phyloP scores from a whole-genome alignment of 2,329 filamentous ascomycete species.

The Trichophaea hybrida region DNA sequence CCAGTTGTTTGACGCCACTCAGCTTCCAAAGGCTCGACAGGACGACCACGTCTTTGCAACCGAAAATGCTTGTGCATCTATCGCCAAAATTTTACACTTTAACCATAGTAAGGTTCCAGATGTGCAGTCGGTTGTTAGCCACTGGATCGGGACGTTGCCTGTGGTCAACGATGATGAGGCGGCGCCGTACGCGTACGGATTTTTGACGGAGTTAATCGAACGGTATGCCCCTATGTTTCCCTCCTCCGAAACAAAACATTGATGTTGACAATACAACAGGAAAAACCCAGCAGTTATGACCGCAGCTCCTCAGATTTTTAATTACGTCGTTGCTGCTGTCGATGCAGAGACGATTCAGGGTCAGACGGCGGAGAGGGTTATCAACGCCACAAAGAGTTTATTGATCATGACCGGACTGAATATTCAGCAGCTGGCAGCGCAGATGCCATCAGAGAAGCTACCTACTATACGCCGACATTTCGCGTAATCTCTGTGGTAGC shows the following conservation, averaged over 20 bases:
- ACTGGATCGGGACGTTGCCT: slow-evolving; percentile 83
- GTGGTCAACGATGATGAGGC: slow-evolving; percentile 94
- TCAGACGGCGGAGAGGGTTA: slow-evolving; percentile 62
- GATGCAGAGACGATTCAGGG: slow-evolving; percentile 83
- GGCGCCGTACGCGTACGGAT: slow-evolving; percentile 87
- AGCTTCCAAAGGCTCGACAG: slow-evolving; percentile 63
- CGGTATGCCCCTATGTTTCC: slow-evolving; percentile 51
- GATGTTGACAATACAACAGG: slow-evolving; percentile 37
- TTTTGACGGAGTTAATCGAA: slow-evolving; percentile 79
- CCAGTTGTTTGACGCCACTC: slow-evolving; percentile 69
- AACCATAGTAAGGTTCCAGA: slow-evolving; percentile 65
- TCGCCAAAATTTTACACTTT: slow-evolving; percentile 92
- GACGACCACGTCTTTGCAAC: slow-evolving; percentile 96
- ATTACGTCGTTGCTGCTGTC: slow-evolving; percentile 71
- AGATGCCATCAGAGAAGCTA: slow-evolving; percentile 67
- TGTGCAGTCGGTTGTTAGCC: slow-evolving; percentile 57
- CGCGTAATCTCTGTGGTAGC: slow-evolving; percentile 34
- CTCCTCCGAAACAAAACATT: slow-evolving; percentile 23
- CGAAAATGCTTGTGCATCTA: slow-evolving; percentile 90
- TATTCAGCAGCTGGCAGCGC: slow-evolving; percentile 57
- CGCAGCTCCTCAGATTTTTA: slow-evolving; percentile 69
- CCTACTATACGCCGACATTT: slow-evolving; percentile 67
- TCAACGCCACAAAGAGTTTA: slow-evolving; percentile 61
- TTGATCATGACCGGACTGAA: slow-evolving; percentile 61
- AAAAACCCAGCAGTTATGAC: slow-evolving; percentile 68